Base-by-base conservation (phyloP, 371 early-diverging fungal species). In the Mortierella sp. region DNA sequence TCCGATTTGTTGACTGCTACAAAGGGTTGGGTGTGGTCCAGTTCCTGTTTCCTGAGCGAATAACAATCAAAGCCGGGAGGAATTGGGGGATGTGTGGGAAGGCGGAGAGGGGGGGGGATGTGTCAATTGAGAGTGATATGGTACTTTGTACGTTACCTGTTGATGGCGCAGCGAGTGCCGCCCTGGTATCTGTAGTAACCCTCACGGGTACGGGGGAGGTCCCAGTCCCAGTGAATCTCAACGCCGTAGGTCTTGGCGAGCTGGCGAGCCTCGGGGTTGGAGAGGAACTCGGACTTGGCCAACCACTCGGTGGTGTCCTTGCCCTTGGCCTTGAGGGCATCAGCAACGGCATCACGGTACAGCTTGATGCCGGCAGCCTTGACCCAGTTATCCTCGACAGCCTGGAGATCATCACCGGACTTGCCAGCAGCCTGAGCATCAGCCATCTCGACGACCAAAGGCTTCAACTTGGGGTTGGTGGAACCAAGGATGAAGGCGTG, bases 161-260 rank as follows among this genome's bases (percentile, higher is more conserved):
- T 87, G 67, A 92, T 92, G 82, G 95, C 95, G 55, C 92, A 93
- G 49, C 92, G 88, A 47, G 96, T 97, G 62, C 97, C 96, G 73
- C 97, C 97, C 72, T 92, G 90, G 87, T 95, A 95, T 60, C 98
- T 92, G 88, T 94, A 97, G 86, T 89, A 95, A 27, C 98, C 98
- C 83, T 98, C 98, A 79, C 96, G 95, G 37, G 93, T 91, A 63
- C 97, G 88, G 55, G 95, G 92, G 16, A 85, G 74, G 66, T 98
- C 95, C 96, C 97, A 97, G 86, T 92, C 86, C 93, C 93, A 98
- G 85, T 79, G 89, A 63, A 95, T 80, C n/a, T 92, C 90, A 40
- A 95, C 86, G 56, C 96, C 96, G 45, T 92, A 84, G 3, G 82
- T 78, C 71, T 88, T 88, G 51, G 97, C 95, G 58, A 94, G 83